Conservation (phyloP, 2,329 filamentous ascomycete genomes). For the Chaetomiaceae sp. region DNA sequence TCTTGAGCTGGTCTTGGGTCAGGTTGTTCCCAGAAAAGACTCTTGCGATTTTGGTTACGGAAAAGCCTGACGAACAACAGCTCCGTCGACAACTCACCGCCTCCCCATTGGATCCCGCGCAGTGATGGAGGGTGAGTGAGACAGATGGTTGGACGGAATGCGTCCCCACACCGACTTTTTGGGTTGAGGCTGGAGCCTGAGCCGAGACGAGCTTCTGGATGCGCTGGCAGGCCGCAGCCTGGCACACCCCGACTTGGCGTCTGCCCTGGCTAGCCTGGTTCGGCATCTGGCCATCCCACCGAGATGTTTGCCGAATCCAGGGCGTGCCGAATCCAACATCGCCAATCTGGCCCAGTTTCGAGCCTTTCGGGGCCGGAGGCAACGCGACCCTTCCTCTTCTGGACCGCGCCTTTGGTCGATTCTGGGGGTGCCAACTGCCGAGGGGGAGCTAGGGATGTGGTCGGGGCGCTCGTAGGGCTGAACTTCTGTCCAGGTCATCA, state of each 20-base stretch:
- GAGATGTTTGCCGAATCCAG: slow-evolving; percentile 17
- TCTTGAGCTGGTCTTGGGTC: background rate
- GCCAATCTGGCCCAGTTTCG: background rate
- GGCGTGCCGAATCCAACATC: slow-evolving; percentile 7
- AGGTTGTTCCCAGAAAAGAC: too few relatives aligned
- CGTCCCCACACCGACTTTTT: slow-evolving; percentile 29
- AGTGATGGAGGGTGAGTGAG: background rate
- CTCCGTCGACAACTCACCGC: background rate
- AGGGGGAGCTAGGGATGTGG: background rate
- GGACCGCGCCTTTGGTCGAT: background rate
- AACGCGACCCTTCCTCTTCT: background rate
- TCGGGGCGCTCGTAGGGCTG: background rate
- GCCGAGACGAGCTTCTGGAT: slow-evolving; percentile 6
- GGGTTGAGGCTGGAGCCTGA: slow-evolving; percentile 22
- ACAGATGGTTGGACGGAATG: slow-evolving; percentile 13
- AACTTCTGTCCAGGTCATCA: background rate
- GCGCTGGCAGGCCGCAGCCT: slow-evolving; percentile 14
- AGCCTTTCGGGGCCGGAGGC: background rate
- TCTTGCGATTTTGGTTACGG: too few relatives aligned
- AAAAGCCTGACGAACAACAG: background rate
- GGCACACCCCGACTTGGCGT: slow-evolving; percentile 14
- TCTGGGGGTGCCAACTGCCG: background rate
- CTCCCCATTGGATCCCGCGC: slow-evolving; percentile 3
- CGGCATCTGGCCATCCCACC: slow-evolving; percentile 11
- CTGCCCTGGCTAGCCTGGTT: slow-evolving; percentile 9